Conservation (phyloP, 2,329 filamentous ascomycete genomes). For the Didymella sp. region DNA sequence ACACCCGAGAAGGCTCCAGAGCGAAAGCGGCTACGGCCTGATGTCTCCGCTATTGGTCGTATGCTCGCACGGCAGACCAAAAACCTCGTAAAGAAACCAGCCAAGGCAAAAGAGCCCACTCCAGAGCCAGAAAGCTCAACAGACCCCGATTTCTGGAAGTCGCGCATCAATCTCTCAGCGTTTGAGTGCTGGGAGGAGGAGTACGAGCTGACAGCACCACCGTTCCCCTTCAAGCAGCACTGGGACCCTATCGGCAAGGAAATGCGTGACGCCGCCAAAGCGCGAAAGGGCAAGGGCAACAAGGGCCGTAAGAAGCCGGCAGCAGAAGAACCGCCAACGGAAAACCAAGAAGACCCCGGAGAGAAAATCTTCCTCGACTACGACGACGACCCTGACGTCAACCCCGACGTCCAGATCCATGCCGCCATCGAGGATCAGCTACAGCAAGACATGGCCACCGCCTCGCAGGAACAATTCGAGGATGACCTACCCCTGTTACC, state of each 20-base stretch:
- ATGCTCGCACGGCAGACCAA: constrained; percentile 42
- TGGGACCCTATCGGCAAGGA: constrained; percentile 80
- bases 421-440: constrained; percentile 41
- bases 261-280: constrained; percentile 64
- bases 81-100: constrained; percentile 28
- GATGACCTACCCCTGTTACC: constrained; percentile 71
- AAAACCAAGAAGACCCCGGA: constrained; percentile 44
- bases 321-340: constrained; percentile 52
- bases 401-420: constrained; percentile 32
- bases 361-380: constrained; percentile 44
- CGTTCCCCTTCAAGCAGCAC: constrained; percentile 87
- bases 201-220: constrained; percentile 71
- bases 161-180: constrained; percentile 75
- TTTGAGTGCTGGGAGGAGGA: constrained; percentile 78
- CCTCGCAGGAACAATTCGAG: constrained; percentile 32
- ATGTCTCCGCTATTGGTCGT: constrained; percentile 38
- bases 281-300: constrained; percentile 61
- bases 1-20: constrained; percentile 21
- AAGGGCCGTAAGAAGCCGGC: constrained; percentile 52
- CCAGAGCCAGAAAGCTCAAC: constrained; percentile 43
- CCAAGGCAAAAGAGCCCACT: constrained; percentile 28
- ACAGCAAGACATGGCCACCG: constrained; percentile 54
- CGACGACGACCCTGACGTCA: constrained; percentile 35
- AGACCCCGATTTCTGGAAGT: constrained; percentile 72
- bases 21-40: constrained; percentile 35